A percentile compares a stretch with the other conserved stretches of the same genome.
These are phyloP conservation scores for Staphylotrichum tortipilum DNA, from an alignment of 495 filamentous ascomycete genomes.

Conservation along the genomic window DNA sequence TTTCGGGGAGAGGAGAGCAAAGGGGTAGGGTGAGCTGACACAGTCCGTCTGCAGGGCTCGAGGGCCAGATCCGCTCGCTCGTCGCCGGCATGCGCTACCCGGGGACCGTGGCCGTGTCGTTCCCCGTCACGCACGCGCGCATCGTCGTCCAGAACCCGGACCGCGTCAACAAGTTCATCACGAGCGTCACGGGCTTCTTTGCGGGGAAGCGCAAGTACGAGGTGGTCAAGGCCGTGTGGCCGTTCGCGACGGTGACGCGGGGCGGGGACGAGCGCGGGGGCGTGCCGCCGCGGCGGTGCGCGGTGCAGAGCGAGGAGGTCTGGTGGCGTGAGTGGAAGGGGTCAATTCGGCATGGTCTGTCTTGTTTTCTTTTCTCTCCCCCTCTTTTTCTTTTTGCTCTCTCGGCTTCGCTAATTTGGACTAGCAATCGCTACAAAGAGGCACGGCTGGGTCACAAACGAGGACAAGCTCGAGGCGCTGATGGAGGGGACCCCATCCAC, in stretches of 20 bases:
- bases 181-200: constrained; percentile 34
- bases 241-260: constrained; percentile 33
- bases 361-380: neutral
- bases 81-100: constrained; percentile 38
- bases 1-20: too few relatives aligned
- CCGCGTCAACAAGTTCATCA: constrained; percentile 36
- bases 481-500: constrained; percentile 33
- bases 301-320: constrained; percentile 43
- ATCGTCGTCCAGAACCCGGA: constrained; percentile 44
- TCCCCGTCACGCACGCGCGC: constrained; percentile 41
- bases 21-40: too few relatives aligned
- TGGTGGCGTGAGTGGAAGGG: constrained; percentile 48
- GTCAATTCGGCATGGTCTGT: constrained; percentile 30
- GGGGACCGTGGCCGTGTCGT: constrained; percentile 40
- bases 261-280: constrained; percentile 30
- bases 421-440: constrained; percentile 34
- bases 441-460: constrained; percentile 42
- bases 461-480: constrained; percentile 43
- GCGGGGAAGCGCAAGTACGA: constrained; percentile 40
- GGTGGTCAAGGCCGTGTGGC: constrained; percentile 43
- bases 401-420: constrained; percentile 10
- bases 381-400: neutral
- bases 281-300: constrained; percentile 33
- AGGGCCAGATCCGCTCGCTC: constrained; percentile 42
- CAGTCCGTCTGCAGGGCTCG: constrained; percentile 18